Conservation (phyloP, 805 yeast genomes). For the Sugiyamaella valdiviana region DNA sequence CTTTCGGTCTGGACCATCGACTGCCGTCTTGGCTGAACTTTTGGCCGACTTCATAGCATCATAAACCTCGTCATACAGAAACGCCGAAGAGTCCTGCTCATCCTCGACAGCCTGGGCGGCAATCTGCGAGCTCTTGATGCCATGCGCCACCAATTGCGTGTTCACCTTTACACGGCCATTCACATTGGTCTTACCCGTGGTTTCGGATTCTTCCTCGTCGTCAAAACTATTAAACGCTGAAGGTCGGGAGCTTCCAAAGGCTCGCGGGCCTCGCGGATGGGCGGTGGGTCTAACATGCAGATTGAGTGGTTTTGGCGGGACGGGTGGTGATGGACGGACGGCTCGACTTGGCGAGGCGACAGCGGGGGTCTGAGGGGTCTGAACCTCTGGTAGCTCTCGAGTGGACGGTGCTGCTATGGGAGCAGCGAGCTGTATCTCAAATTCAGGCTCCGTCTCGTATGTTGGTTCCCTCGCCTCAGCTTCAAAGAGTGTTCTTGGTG, state of each 20-base stretch:
- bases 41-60: constrained; percentile 37
- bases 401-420: not conserved
- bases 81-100: constrained; percentile 21
- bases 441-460: not conserved
- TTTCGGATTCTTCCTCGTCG: constrained; percentile 5
- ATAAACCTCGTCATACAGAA: constrained; percentile 44
- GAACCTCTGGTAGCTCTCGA: not conserved
- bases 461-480: too few species aligned
- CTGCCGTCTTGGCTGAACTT: constrained; percentile 11
- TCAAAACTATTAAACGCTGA: constrained; percentile 9
- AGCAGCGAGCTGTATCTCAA: not conserved
- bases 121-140: constrained; percentile 5
- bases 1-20: constrained; percentile 10
- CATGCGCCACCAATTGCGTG: constrained; percentile 10
- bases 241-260: constrained; percentile 1
- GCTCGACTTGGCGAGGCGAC: not conserved
- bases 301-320: constrained; percentile 6
- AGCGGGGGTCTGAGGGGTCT: not conserved
- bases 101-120: constrained; percentile 6
- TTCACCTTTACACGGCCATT: constrained; percentile 7
- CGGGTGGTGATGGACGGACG: constrained; percentile 1
- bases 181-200: constrained; percentile 9
- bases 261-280: constrained; percentile 15
- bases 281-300: constrained; percentile 5
- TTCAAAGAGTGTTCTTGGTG: too few species aligned